A percentile compares a stretch with the other conserved stretches of the same genome.
phyloP scores from a whole-genome alignment of 2,329 filamentous ascomycete species.

The Aspergillus costaricaensis region DNA sequence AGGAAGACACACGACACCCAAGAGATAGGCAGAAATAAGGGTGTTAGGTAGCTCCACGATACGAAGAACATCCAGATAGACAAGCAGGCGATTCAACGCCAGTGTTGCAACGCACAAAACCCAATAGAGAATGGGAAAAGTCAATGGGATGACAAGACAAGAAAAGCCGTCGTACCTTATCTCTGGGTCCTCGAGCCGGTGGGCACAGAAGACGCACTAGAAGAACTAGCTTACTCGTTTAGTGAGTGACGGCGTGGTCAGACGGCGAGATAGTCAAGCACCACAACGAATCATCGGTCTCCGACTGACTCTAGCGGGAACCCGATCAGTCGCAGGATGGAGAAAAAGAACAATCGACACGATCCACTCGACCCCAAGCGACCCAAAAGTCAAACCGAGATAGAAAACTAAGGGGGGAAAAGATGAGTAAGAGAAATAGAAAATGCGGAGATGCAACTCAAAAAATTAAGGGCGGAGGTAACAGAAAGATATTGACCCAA shows the following conservation, averaged over 20 bases:
- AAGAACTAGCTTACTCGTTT: neutral
- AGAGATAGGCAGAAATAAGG: neutral
- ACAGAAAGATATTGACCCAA: neutral
- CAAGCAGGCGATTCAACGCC: neutral
- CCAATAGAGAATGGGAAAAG: neutral
- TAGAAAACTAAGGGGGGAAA: neutral
- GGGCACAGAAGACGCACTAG: neutral
- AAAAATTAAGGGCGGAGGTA: neutral
- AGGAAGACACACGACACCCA: neutral
- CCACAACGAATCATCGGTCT: neutral
- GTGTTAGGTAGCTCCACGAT: neutral
- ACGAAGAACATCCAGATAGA: neutral
- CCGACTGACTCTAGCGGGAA: neutral
- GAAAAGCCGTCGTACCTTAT: slow-evolving; percentile 2
- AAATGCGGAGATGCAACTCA: slow-evolving; percentile 2
- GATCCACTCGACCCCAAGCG: neutral
- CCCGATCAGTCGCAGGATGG: neutral
- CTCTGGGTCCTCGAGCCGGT: neutral
- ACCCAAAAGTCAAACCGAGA: neutral
- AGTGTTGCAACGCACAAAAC: neutral
- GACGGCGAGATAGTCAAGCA: neutral
- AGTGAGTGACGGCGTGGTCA: neutral
- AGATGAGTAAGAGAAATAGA: slow-evolving; percentile 1
- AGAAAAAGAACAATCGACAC: neutral
- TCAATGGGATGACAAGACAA: neutral